Evolutionary conservation across 495 filamentous ascomycete genomes (phyloP), one percentile per base, ranked within the genome.

Genomic region (Neurospora sp.): DNA sequence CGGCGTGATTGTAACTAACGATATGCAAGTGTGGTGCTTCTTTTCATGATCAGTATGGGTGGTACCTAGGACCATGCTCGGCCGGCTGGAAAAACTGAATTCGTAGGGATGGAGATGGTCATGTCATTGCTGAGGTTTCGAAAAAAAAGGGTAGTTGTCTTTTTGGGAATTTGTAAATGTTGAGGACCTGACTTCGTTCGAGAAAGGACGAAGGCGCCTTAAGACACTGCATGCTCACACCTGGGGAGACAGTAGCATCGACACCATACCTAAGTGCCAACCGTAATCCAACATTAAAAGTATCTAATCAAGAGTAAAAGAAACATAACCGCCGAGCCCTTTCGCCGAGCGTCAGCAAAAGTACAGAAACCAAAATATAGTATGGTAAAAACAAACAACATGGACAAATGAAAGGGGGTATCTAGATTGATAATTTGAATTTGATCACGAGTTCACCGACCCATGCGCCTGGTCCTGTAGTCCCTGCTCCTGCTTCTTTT

Each of bases 401-500:
- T 44, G 20, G 8, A 45, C 41, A 70, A 35, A 53, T 31, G 53
- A 9, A 71, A 71, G 38, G 59, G 73, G 75, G 72, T 72, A 74
- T 74, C 73, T 71, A 71, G 44, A 71, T 71, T 70, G 27, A 41
- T 41, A n/a, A 76, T 53, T 22, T 73, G 27, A 61, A 8, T 31
- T 16, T 8, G 31, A 35, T 65, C 71, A 73, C 71, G 31, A 71
- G 31, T 70, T 27, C 61, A 45, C 45, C 53, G 70, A 71, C 27
- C 71, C 65, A 27, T 72, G 18, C 42, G n/a, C 65, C 71, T 38
- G 44, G 38, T 68, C 22, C 14, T 42, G 40, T 31, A 71, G 40
- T 18, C 18, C 27, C 70, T 71, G 74, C 16, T 39, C 42, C 35
- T 72, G 61, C 35, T 42, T 38, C 71, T 76, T 71, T 71, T 76